Base-by-base conservation (phyloP, 345 rosid species). In the Brassica incana region DNA sequence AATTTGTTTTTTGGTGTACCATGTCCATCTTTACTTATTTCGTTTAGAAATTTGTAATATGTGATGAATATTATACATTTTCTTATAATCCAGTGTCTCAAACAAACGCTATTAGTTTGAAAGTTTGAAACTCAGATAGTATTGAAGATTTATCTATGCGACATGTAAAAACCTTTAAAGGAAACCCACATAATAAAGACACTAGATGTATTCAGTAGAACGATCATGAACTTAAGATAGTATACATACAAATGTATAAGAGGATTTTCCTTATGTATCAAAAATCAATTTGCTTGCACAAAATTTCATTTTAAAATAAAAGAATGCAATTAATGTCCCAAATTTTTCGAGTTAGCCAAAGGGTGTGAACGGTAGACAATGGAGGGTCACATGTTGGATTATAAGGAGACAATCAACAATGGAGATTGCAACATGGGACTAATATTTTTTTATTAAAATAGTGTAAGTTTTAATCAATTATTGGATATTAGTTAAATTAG, bases 331-430 rank as follows among this genome's bases (percentile, higher is more conserved):
- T 12, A 52, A 63, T 63, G 54, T 69, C 67, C 48, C 45, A 54
- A 56, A 10, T 11, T 30, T 18, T 64, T 75, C 38, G 76, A 75
- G 20, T 50, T 43, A 56, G 72, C 67, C 72, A 40, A 62, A 40
- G 63, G 73, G 36, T 65, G 74, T 64, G 76, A 78, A 77, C 77
- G 86, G 91, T 80, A 64, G 92, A 78, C 89, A 89, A 88, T 60
- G 75, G 83, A 69, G 75, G 89, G 79, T 62, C 77, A 63, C 70
- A 6, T 89, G 97, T 85, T 82, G 83, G 88, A 85, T 90, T 85
- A 18, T 20, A 35, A 77, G 88, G 97, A 81, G 76, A 85, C 97
- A 87, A 77, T 72, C 75, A 23, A 65, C 81, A 80, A 87, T 89
- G 93, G 88, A 63, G 80, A 73, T 38, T 77, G 83, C 90, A 82